phyloP scores from a whole-genome alignment of 352 stramenopile species.

The Globisporangium alternatum region DNA sequence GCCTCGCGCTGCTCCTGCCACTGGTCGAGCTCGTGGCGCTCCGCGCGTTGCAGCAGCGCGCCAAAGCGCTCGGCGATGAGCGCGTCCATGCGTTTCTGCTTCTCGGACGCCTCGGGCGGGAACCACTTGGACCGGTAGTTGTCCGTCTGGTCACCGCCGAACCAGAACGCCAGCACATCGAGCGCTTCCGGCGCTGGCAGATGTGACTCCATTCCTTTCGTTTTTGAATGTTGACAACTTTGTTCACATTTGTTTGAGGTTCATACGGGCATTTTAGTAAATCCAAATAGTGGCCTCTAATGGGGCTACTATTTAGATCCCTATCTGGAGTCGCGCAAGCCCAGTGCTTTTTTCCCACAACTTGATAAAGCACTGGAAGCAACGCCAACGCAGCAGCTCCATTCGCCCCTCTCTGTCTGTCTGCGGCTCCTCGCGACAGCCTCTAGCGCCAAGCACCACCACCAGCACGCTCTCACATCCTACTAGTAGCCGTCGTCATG shows the following conservation, averaged over 20 bases:
- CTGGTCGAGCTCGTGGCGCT: conserved; percentile 34
- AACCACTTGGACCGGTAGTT: conserved; percentile 35
- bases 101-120: conserved; percentile 23
- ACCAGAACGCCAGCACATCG: conserved; percentile 28
- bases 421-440: not conserved
- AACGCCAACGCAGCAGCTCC: too few relatives aligned
- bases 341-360: too few relatives aligned
- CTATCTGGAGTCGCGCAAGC: too few relatives aligned
- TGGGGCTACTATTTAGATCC: too few relatives aligned
- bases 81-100: conserved; percentile 22
- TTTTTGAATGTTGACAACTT: too few relatives aligned
- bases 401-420: not conserved
- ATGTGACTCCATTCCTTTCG: too few relatives aligned
- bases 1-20: conserved; percentile 40
- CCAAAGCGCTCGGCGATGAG: conserved; percentile 19
- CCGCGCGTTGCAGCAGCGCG: conserved; percentile 12
- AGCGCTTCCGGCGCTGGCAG: conserved; percentile 4
- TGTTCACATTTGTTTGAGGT: too few relatives aligned
- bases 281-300: too few relatives aligned
- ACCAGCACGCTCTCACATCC: not conserved
- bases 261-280: too few relatives aligned
- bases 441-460: not conserved
- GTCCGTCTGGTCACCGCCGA: conserved; percentile 23
- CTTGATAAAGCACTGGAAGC: too few relatives aligned
- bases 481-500: conserved; percentile 27